Evolutionary conservation across 495 filamentous ascomycete species (phyloP), one percentile per base, ranked within the genome.

Genomic region (Penicillium coffeae): DNA sequence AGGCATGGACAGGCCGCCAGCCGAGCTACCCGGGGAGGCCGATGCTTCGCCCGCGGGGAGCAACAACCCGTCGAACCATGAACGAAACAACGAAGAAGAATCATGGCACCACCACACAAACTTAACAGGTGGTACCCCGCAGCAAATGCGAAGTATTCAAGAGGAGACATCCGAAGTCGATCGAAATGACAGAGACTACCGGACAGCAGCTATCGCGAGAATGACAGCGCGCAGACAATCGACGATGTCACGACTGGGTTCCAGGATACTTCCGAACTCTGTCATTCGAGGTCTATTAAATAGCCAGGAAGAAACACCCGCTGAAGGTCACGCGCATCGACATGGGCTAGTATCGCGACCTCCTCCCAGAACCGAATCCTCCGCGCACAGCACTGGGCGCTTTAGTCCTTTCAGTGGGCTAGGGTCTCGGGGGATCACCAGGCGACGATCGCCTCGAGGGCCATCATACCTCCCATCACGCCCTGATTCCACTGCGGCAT

Each of bases 241-340:
- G 9, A 72, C 71, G 12, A 73, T 80, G 65, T 76, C 76, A 41
- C 63, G 76, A 8, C 49, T 80, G 21, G 72, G 75, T 16, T 76
- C 75, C 8, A 67, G 73, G 47, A 65, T 80, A 19, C 55, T 78
- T 18, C 75, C 75, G n/a, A 71, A 77, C 44, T 71, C 70, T 12
- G 68, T 76, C 12, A 73, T 72, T 12, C 68, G 69, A 19, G 71
- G 68, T 7, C 59, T 71, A 27, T 60, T 73, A 6, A 71, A 52
- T 48, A 74, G 74, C 39, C 65, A 72, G 56, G 70, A 75, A 54
- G 71, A 80, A 51, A 71, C 73, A 30, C 63, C 71, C 20, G 74
- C 71, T 37, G 70, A 77, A 51, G 74, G 72, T 14, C 73, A 71
- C 53, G 70, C 72, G 45, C 68, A 80, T 62, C 68, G 78, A 42